Base-by-base conservation (phyloP, 768 basidiomycete species). In the Lactarius hengduanensis region DNA sequence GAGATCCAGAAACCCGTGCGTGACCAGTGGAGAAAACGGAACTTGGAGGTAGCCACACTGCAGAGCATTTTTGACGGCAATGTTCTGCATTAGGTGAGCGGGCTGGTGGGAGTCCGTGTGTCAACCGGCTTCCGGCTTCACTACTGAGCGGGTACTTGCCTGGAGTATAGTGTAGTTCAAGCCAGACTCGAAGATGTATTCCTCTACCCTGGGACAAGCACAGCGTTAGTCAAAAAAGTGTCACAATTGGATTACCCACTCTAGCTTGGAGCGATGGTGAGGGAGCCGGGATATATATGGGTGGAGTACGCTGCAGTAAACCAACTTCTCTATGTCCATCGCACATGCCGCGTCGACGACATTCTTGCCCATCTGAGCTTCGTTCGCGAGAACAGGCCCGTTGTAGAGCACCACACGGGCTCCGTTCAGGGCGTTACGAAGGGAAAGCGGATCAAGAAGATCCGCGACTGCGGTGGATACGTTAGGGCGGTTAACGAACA, bases 91-190 rank as follows among this genome's bases (percentile, higher is more conserved):
- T 63, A 76, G 71, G 30, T 74, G 74, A 11, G 75, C 74, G 16
- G 77, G 77, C 74, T 77, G 66, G 13, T 61, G 26, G 13, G 45
- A 16, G 28, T 9, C 58, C n/a, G 4, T 45, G 22, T 11, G 45
- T 62, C n/a, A 41, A 47, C 20, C 34, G n/a, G 45, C 22, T 9
- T 16, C 43, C 7, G 22, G 16, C 11, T 34, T 28, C 40, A 43
- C 4, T 5, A 40, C 15, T 18, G 28, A 34, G 22, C 11, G 4
- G 13, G 26, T 43, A 66, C 70, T 36, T 55, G 71, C 74, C 71
- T 76, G 71, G 26, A 77, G 73, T 57, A 80, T 77, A n/a, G 78
- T 78, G 67, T 77, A 78, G 54, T 73, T 67, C 53, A 79, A 40
- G 28, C 77, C 76, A 18, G 76, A 76, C 55, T 78, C 76, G 54